Evolutionary conservation across 2,329 filamentous ascomycete genomes (phyloP).

Genomic region (Daldinia sp.): DNA sequence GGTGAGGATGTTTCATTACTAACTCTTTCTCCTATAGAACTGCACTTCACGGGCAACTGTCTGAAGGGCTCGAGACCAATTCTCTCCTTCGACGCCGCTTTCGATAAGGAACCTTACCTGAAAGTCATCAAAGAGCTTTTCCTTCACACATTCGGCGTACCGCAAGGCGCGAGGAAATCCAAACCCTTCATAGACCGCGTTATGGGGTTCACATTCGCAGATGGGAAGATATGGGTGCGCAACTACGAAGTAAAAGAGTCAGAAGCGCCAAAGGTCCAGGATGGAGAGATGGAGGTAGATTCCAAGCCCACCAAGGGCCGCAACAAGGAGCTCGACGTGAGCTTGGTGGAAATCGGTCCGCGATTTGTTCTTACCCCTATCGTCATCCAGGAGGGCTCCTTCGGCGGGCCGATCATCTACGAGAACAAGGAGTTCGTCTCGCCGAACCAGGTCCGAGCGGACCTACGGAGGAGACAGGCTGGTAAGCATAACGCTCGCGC

Average conservation of each 20-base stretch:
- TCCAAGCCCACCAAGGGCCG: conserved; percentile 57
- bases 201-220: conserved; percentile 89
- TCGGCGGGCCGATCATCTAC: conserved; percentile 96
- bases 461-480: conserved; percentile 81
- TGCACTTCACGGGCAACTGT: conserved; percentile 97
- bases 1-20: conserved; percentile 7
- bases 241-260: conserved; percentile 94
- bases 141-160: conserved; percentile 90
- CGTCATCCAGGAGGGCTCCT: conserved; percentile 93
- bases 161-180: conserved; percentile 85
- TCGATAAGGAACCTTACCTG: conserved; percentile 84
- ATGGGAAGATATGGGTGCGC: conserved; percentile 95
- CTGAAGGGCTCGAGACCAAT: conserved; percentile 92
- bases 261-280: conserved; percentile 67
- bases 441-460: conserved; percentile 91
- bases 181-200: conserved; percentile 98
- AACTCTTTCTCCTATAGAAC: conserved; percentile 63
- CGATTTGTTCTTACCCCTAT: conserved; percentile 91
- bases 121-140: conserved; percentile 90
- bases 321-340: conserved; percentile 78
- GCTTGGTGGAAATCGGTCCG: conserved; percentile 91
- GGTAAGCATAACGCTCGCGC: conserved; percentile 80
- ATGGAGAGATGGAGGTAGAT: conserved; percentile 58
- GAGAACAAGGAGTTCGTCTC: conserved; percentile 98
- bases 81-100: conserved; percentile 89